phyloP scores from a whole-genome alignment of 805 yeast species.

The Blastobotrys parvus region DNA sequence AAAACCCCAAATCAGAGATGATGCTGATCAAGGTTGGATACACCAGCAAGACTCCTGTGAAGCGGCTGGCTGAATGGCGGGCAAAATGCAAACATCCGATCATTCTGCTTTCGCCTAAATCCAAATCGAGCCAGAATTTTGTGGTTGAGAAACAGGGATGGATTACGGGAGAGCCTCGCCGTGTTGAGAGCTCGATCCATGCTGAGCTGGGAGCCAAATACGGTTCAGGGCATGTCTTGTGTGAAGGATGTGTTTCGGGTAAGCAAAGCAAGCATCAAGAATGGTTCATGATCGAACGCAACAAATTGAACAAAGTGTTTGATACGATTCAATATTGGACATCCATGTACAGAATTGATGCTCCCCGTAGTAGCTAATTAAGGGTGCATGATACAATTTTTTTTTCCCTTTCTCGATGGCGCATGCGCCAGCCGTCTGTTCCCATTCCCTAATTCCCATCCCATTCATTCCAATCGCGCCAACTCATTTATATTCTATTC shows the following conservation, averaged over 20 bases:
- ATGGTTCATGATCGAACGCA: conserved; percentile 21
- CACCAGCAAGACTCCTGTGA: conserved; percentile 21
- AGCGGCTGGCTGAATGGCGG: conserved; percentile 25
- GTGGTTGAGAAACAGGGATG: conserved; percentile 18
- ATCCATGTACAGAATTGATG: conserved; percentile 1
- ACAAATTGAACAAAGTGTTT: conserved; percentile 5
- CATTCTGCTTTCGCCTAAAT: conserved; percentile 14
- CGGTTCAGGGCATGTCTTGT: conserved; percentile 24
- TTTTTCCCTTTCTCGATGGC: too few relatives aligned
- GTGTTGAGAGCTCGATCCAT: conserved; percentile 20
- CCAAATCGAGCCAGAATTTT: conserved; percentile 4
- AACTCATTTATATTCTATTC: too few relatives aligned
- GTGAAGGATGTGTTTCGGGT: conserved; percentile 21
- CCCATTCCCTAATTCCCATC: too few relatives aligned
- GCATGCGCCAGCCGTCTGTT: too few relatives aligned
- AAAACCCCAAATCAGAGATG: conserved; percentile 3
- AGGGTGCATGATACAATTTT: too few relatives aligned
- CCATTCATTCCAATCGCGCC: too few relatives aligned
- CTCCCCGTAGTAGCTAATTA: too few relatives aligned
- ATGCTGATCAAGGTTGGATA: conserved; percentile 26
- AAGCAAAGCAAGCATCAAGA: conserved; percentile 18
- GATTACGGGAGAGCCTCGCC: conserved; percentile 17
- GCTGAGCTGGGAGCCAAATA: conserved; percentile 15
- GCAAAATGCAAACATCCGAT: conserved; percentile 22
- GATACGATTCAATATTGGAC: conserved; percentile 12